Evolutionary conservation across 139 green algal species (phyloP), one percentile per base, ranked within the genome.

Genomic region (Tetradesmus obliquus): DNA sequence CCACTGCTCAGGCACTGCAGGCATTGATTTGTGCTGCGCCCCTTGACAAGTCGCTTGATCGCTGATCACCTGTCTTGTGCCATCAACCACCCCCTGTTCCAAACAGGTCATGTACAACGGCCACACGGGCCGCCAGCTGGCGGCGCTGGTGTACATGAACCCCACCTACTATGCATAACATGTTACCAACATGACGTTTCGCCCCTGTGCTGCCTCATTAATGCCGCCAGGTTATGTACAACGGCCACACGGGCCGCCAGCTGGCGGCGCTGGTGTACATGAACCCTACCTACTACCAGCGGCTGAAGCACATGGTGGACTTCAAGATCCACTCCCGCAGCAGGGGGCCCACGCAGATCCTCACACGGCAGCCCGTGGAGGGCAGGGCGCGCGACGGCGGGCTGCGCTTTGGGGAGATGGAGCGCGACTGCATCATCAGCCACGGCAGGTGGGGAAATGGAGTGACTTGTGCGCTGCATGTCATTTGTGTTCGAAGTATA

Each of bases 221-320:
- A 74, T 94, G 96, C 45, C 98, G 98, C 95, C 98, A 99, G 95
- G 95, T 98, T 66, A 98, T 99, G 96, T 99, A 99, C 96, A 99
- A 97, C 89, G 98, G 98, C 8, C 96, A 99, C 95, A 99, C 98
- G 9, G 98, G 98, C 15, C 95, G 94, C 3, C 95, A 93, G 79
- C 89, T 81, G 88, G 74, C 82, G 55, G 88, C 94, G 60, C 95
- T 96, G 87, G 96, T 99, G 90, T 99, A 99, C 96, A 95, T 99
- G 57, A 98, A 98, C 85, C 98, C 98, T 74, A 99, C 98, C 66
- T 99, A 99, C 96, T 99, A 99, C 95, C 98, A 99, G 96, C 97
- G 98, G 22, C 96, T 99, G 15, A 99, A 99, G 97, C 98, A 99
- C 92, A 99, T 99, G 98, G 97, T 99, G 54, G 98, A 99, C 93